Conservation (phyloP, 2,329 filamentous ascomycete species). For the Penicillium corylophilum region DNA sequence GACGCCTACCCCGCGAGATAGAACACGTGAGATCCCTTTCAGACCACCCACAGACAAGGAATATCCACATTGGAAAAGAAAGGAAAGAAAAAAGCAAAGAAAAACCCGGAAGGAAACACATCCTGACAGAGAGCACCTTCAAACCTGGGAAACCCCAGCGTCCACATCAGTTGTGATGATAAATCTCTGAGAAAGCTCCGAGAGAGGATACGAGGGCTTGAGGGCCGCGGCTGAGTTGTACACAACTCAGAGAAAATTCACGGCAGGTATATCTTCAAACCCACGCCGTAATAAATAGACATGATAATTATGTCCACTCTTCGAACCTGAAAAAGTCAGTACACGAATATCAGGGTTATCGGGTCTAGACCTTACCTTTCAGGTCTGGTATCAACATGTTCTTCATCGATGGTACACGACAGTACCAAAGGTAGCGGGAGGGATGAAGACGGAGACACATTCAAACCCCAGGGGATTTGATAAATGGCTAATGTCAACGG, state of each 20-base stretch:
- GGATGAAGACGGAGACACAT: slow-evolving; percentile 5
- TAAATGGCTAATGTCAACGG: slow-evolving; percentile 5
- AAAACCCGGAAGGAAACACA: slow-evolving; percentile 12
- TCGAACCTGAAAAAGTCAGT: slow-evolving; percentile 8
- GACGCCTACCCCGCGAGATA: not conserved
- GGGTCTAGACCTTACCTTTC: slow-evolving; percentile 3
- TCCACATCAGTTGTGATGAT: not conserved
- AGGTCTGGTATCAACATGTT: slow-evolving; percentile 9
- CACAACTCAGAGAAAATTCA: slow-evolving; percentile 5
- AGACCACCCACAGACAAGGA: not conserved
- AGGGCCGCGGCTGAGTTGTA: slow-evolving; percentile 1
- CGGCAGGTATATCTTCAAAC: slow-evolving; percentile 7
- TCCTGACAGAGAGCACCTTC: not conserved
- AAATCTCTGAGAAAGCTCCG: not conserved
- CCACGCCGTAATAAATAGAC: slow-evolving; percentile 7
- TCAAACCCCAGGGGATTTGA: slow-evolving; percentile 1
- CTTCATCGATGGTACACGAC: slow-evolving; percentile 4
- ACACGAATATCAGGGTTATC: not conserved
- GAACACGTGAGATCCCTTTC: not conserved
- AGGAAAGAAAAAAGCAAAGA: slow-evolving; percentile 3
- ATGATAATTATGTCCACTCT: slow-evolving; percentile 10
- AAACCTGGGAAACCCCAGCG: not conserved
- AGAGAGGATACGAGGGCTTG: not conserved
- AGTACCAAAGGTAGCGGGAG: slow-evolving; percentile 4
- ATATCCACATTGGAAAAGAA: slow-evolving; percentile 14